Evolutionary conservation across 208 protist species (phyloP).

Genomic region (Vickermania spadyakhi): DNA sequence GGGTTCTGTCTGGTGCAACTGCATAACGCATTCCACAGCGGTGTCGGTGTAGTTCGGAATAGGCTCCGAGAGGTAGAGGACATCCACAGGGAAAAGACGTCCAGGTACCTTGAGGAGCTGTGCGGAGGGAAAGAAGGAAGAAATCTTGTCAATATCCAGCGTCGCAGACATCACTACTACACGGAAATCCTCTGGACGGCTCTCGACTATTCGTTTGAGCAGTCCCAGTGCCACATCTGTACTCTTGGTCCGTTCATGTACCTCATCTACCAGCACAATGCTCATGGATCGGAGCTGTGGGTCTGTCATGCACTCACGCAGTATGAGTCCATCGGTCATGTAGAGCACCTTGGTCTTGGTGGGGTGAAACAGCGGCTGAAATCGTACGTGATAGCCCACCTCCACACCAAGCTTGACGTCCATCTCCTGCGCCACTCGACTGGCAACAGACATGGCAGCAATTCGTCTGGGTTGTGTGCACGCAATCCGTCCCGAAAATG

Average conservation of each 20-base stretch:
- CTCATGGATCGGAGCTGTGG: constrained; percentile 84
- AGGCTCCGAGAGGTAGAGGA: constrained; percentile 65
- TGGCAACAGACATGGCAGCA: constrained; percentile 97
- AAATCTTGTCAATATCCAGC: constrained; percentile 95
- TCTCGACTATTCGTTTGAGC: constrained; percentile 82
- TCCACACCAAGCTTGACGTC: constrained; percentile 94
- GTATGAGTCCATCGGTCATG: constrained; percentile 99
- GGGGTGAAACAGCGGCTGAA: constrained; percentile 90
- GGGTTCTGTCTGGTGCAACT: constrained; percentile 62
- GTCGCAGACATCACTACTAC: constrained; percentile 98
- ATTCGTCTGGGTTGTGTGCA: constrained; percentile 99
- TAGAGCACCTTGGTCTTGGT: constrained; percentile 96
- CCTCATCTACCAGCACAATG: constrained; percentile 99
- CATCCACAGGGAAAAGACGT: constrained; percentile 87
- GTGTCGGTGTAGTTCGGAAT: constrained; percentile 92
- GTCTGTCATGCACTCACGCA: constrained; percentile 94
- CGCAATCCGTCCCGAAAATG: constrained; percentile 26
- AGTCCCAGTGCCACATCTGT: constrained; percentile 99
- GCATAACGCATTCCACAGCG: constrained; percentile 44
- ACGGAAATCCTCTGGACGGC: constrained; percentile 54
- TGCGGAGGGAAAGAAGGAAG: constrained; percentile 93
- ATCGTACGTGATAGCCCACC: constrained; percentile 99
- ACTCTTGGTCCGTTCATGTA: constrained; percentile 98
- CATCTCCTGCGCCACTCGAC: constrained; percentile 97
- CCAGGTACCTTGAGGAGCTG: constrained; percentile 96